These are phyloP conservation scores for Heteromeles arbutifolia DNA, from an alignment of 306 rosid genomes.

Conservation along the genomic window DNA sequence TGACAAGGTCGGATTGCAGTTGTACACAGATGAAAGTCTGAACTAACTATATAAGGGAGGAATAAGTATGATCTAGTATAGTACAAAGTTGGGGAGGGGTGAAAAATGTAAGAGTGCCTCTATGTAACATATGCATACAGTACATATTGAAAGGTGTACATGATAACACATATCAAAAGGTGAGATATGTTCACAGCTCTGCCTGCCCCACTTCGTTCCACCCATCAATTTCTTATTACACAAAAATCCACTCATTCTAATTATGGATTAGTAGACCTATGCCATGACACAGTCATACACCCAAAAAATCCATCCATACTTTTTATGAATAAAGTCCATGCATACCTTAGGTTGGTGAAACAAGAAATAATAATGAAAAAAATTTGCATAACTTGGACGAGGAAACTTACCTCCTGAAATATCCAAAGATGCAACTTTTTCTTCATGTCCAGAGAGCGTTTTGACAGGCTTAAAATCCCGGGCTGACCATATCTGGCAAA, in stretches of 20 bases:
- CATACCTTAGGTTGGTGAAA: neutral
- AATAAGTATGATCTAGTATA: neutral
- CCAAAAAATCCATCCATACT: neutral
- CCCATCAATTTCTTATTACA: neutral
- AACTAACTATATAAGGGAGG: neutral
- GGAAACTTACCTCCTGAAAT: slow-evolving; percentile 57
- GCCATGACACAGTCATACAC: neutral
- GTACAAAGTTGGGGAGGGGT: neutral
- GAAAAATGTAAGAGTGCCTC: neutral
- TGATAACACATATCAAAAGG: neutral
- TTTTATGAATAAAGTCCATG: neutral
- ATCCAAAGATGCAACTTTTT: slow-evolving; percentile 79
- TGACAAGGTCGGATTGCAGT: neutral
- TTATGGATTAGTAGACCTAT: neutral
- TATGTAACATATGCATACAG: neutral
- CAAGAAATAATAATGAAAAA: neutral
- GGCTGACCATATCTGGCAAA: slow-evolving; percentile 79
- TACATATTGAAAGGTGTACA: neutral
- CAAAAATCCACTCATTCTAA: too few species aligned
- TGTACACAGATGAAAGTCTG: neutral
- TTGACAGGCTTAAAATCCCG: slow-evolving; percentile 90
- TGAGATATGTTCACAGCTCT: neutral
- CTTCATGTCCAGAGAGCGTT: slow-evolving; percentile 91
- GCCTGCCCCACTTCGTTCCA: neutral
- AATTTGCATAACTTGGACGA: slow-evolving; percentile 1